These are phyloP conservation scores for Podospora comata DNA, from an alignment of 495 filamentous ascomycete genomes.

Conservation along the genomic window DNA sequence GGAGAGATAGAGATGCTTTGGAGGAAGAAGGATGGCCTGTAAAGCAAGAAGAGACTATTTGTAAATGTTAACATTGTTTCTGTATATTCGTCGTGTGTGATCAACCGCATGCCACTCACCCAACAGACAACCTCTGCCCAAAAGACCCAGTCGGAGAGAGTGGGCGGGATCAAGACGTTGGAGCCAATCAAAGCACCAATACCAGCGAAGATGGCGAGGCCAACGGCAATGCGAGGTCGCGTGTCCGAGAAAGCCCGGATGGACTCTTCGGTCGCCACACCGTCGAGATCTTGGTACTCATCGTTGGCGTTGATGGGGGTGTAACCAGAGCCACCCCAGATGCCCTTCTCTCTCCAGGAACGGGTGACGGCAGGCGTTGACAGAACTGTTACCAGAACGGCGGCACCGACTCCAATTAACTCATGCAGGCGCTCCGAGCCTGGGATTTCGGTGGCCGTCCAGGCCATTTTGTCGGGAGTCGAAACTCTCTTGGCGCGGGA, in stretches of 20 bases:
- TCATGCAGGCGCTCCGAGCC: conserved; percentile 15
- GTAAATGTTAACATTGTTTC: conserved; percentile 1
- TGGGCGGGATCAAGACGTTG: conserved; percentile 15
- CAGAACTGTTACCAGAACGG: conserved; percentile 16
- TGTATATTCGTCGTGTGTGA: not conserved
- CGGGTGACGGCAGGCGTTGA: conserved; percentile 15
- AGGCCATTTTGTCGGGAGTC: not conserved
- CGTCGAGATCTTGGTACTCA: conserved; percentile 53
- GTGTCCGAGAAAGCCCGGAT: conserved; percentile 41
- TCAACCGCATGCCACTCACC: conserved; percentile 27
- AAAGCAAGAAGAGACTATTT: conserved; percentile 26
- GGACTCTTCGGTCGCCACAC: conserved; percentile 49
- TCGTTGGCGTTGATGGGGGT: conserved; percentile 7
- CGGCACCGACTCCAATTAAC: conserved; percentile 9
- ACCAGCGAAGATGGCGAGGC: conserved; percentile 36
- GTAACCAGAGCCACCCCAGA: conserved; percentile 1
- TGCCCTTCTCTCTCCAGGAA: not conserved
- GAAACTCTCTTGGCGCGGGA: conserved; percentile 4
- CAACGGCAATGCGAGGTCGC: conserved; percentile 36
- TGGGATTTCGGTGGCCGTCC: conserved; percentile 10
- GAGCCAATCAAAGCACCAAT: conserved; percentile 32
- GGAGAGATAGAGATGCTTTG: conserved; percentile 25
- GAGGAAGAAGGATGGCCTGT: conserved; percentile 30
- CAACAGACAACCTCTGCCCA: conserved; percentile 33
- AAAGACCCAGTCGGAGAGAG: conserved; percentile 8